Evolutionary conservation across 1,284 basidiomycete species (phyloP).

Genomic region (Kwoniella shivajii): DNA sequence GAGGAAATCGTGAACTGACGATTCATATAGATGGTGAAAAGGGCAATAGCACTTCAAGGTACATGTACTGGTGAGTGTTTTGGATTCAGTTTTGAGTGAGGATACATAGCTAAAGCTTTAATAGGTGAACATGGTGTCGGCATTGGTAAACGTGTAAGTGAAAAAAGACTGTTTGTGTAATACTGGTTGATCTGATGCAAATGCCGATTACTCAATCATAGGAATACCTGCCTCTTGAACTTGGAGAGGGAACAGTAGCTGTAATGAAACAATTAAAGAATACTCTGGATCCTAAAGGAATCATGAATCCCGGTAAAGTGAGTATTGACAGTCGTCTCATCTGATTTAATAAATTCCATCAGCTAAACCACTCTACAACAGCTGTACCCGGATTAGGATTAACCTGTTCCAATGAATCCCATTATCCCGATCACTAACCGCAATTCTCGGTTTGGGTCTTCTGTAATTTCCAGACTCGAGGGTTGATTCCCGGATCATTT

Average conservation of each 20-base stretch:
- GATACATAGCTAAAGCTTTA: too few relatives aligned
- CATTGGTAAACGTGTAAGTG: constrained; percentile 65
- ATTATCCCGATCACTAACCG: not conserved
- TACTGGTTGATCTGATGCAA: too few relatives aligned
- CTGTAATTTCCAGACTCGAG: too few relatives aligned
- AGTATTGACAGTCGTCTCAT: constrained; percentile 1
- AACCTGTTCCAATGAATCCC: not conserved
- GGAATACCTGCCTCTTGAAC: constrained; percentile 63
- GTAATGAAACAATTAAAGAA: constrained; percentile 75
- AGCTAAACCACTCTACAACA: not conserved
- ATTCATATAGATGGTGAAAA: constrained; percentile 43
- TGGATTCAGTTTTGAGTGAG: too few relatives aligned
- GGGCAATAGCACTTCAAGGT: constrained; percentile 53
- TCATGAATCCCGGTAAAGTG: constrained; percentile 77
- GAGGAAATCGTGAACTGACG: not conserved
- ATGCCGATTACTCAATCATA: constrained; percentile 11
- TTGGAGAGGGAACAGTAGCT: constrained; percentile 71
- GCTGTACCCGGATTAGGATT: constrained; percentile 1
- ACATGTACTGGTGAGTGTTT: too few relatives aligned
- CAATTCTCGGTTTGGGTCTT: too few relatives aligned
- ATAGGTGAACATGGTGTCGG: constrained; percentile 83
- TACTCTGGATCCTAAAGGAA: constrained; percentile 69
- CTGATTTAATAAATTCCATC: not conserved
- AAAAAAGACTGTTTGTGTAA: too few relatives aligned
- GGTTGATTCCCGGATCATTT: too few relatives aligned